Conservation (phyloP, 2,329 filamentous ascomycete species). For the Dactylellina parvicollis region DNA sequence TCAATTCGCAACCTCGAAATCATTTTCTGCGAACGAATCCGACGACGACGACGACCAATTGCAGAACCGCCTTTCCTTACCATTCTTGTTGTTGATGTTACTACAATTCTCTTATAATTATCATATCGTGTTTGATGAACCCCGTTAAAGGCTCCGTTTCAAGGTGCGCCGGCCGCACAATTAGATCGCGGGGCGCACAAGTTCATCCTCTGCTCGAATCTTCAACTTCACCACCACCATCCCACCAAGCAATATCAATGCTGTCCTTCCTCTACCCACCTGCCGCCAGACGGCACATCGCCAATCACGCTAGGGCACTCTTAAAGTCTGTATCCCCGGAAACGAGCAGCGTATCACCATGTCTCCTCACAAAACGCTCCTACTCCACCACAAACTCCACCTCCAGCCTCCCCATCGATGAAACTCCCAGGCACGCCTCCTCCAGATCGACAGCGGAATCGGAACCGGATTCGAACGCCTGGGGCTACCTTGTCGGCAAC, state of each 20-base stretch:
- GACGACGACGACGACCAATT: not conserved
- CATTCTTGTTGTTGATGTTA: not conserved
- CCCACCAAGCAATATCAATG: conserved; percentile 5
- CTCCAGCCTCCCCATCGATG: conserved; percentile 5
- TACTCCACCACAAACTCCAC: conserved; percentile 3
- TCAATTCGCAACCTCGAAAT: conserved; percentile 2
- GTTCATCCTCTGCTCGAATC: not conserved
- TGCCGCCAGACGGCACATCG: conserved; percentile 9
- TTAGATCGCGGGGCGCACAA: conserved; percentile 27
- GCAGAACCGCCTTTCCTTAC: not conserved
- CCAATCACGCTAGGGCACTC: not conserved
- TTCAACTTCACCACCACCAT: conserved; percentile 3
- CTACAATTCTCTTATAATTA: not conserved
- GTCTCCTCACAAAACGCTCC: not conserved
- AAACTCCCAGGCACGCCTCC: not conserved
- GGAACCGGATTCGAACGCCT: not conserved
- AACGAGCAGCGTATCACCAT: not conserved
- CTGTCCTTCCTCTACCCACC: conserved; percentile 42
- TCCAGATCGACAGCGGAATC: not conserved
- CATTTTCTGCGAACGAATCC: not conserved
- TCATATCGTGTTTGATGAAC: conserved; percentile 5
- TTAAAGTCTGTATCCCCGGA: not conserved
- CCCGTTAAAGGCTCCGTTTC: conserved; percentile 22
- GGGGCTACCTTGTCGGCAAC: conserved; percentile 5
- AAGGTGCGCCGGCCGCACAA: conserved; percentile 27